These are phyloP conservation scores for Elsinoe batatas DNA, from an alignment of 2,329 filamentous ascomycete species.

Conservation along the genomic window DNA sequence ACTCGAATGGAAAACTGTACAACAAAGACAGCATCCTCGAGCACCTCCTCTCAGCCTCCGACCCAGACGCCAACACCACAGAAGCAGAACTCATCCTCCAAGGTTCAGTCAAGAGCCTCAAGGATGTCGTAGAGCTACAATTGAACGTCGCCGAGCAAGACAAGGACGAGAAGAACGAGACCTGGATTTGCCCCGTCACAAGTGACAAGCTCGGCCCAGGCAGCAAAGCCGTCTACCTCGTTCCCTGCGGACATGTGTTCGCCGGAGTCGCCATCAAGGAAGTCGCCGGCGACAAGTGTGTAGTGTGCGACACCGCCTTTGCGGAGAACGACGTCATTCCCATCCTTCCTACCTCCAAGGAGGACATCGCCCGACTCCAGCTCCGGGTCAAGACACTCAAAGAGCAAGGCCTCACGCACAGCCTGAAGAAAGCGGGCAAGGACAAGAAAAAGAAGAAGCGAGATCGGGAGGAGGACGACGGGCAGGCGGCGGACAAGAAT, in stretches of 20 bases:
- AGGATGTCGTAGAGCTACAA: constrained; percentile 78
- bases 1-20: constrained; percentile 75
- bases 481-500: constrained; percentile 13
- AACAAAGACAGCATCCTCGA: constrained; percentile 87
- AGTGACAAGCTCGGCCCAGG: constrained; percentile 72
- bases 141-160: constrained; percentile 51
- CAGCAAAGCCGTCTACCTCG: constrained; percentile 75
- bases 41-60: constrained; percentile 48
- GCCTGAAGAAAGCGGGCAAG: constrained; percentile 66
- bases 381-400: constrained; percentile 59
- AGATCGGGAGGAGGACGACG: constrained; percentile 32
- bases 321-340: constrained; percentile 67
- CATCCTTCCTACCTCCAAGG: constrained; percentile 61
- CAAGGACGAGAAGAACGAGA: constrained; percentile 37
- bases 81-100: constrained; percentile 54
- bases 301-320: constrained; percentile 63
- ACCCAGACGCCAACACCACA: constrained; percentile 41
- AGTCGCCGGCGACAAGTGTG: constrained; percentile 48
- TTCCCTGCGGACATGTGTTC: constrained; percentile 93
- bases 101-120: constrained; percentile 62
- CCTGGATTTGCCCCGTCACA: constrained; percentile 78
- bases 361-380: constrained; percentile 59
- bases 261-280: constrained; percentile 68
- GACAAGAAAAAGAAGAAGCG: constrained; percentile 53
- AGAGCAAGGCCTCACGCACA: constrained; percentile 68